Percentiles rank a stretch among this genome's conserved stretches.
Evolutionary conservation across 2,329 filamentous ascomycete genomes (phyloP).

Genomic region (Dissoconium aciculare): DNA sequence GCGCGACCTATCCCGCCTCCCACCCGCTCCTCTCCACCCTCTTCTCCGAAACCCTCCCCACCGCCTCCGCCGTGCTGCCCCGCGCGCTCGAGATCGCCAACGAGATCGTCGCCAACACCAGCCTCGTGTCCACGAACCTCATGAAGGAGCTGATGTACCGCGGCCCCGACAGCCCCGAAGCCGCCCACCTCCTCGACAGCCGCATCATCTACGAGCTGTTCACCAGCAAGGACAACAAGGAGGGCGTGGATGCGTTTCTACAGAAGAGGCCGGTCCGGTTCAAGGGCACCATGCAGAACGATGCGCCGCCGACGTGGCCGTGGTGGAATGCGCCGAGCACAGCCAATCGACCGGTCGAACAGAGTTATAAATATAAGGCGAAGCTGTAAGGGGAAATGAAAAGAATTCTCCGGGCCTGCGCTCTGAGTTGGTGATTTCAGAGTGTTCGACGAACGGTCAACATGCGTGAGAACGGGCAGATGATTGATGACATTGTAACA

Average conservation of each 20-base stretch:
- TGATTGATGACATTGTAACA: too few relatives aligned
- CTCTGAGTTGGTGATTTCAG: too few relatives aligned
- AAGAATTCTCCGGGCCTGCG: too few relatives aligned
- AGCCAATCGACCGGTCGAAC: conserved; percentile 25
- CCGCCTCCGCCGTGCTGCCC: conserved; percentile 44
- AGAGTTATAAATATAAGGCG: conserved; percentile 15
- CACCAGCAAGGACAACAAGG: conserved; percentile 46
- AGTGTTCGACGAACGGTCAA: too few relatives aligned
- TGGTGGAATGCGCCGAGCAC: conserved; percentile 51
- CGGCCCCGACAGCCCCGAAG: conserved; percentile 46
- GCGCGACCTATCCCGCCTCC: conserved; percentile 40
- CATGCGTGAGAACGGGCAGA: too few relatives aligned
- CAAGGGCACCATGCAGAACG: conserved; percentile 43
- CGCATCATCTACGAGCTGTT: conserved; percentile 48
- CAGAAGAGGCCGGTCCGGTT: conserved; percentile 53
- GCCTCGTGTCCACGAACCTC: conserved; percentile 45
- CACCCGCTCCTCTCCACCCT: conserved; percentile 39
- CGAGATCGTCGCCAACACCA: conserved; percentile 53
- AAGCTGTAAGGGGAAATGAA: conserved; percentile 17
- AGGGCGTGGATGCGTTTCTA: conserved; percentile 54
- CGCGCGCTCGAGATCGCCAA: conserved; percentile 51
- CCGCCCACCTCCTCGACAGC: conserved; percentile 54
- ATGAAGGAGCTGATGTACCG: conserved; percentile 61
- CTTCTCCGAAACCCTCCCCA: conserved; percentile 50
- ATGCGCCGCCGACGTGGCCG: conserved; percentile 46